Percentiles rank a stretch among this genome's conserved stretches.
phyloP scores from a whole-genome alignment of 2,329 filamentous ascomycete species.

The Colletotrichum filicis region DNA sequence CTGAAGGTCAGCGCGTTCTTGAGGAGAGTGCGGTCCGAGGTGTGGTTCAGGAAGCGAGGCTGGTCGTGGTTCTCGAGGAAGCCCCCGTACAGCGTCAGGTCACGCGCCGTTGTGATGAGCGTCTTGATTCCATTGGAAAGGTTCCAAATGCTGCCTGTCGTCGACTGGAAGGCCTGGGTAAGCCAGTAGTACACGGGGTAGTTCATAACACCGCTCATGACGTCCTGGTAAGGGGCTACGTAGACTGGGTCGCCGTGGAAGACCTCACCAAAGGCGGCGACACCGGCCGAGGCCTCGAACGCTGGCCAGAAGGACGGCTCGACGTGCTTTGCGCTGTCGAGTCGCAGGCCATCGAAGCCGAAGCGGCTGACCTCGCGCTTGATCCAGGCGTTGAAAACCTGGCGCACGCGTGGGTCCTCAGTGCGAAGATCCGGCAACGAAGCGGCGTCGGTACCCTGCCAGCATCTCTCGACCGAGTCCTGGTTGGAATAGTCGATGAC shows the following conservation, averaged over 20 bases:
- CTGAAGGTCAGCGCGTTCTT: slow-evolving; percentile 71
- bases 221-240: slow-evolving; percentile 61
- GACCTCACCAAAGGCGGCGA: slow-evolving; percentile 72
- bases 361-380: slow-evolving; percentile 67
- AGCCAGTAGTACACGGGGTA: slow-evolving; percentile 63
- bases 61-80: slow-evolving; percentile 72
- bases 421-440: slow-evolving; percentile 73
- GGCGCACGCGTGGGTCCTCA: slow-evolving; percentile 57
- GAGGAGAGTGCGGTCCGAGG: slow-evolving; percentile 63
- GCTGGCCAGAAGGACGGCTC: slow-evolving; percentile 66
- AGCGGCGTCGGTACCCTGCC: slow-evolving; percentile 55
- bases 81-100: slow-evolving; percentile 26
- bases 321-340: slow-evolving; percentile 72
- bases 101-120: slow-evolving; percentile 9
- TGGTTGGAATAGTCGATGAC: slow-evolving; percentile 65
- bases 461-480: slow-evolving; percentile 60
- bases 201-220: slow-evolving; percentile 70
- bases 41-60: slow-evolving; percentile 62
- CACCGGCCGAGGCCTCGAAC: slow-evolving; percentile 64
- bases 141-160: slow-evolving; percentile 44
- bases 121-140: slow-evolving; percentile 45
- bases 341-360: slow-evolving; percentile 69
- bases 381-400: slow-evolving; percentile 69
- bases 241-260: slow-evolving; percentile 63
- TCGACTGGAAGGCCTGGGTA: slow-evolving; percentile 46